Evolutionary conservation across 768 basidiomycete genomes (phyloP), one percentile per base, ranked within the genome.

Genomic region (Aureoboletus auriporus): DNA sequence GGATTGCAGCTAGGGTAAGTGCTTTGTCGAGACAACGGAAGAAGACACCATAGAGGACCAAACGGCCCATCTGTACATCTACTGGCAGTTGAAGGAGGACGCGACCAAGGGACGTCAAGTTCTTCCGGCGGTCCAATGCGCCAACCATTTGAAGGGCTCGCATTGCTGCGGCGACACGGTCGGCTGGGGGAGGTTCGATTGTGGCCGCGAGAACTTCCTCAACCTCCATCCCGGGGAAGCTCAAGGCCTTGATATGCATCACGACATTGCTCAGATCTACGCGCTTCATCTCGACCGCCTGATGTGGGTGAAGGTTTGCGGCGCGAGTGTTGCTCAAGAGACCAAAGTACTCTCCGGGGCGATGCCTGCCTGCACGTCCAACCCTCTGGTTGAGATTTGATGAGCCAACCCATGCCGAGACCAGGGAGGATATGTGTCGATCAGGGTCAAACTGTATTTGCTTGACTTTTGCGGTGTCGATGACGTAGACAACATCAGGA

Each of bases 231-330:
- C 80, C 82, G 6, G 90, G 89, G 63, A 96, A 86, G 63, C 91
- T 84, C 31, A 96, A 77, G 8, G 93, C 93, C 61, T 95, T 96
- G 66, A 97, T 81, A 63, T 93, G 93, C 93, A 97, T 97, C 13
- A 95, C 91, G 40, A 94, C 86, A 60, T 93, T 92, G 58, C 83
- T 89, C 56, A 95, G 65, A 66, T 93, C 92, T 11, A 86, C 81
- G 30, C 93, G 78, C 63, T 91, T 91, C 93, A 97, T 97, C 72
- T 96, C 94, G 33, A 96, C 94, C 1, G 84, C 84, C 65, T 93
- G 92, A 61, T 95, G 85, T 26, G 88, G 78, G 44, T 81, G 75
- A 40, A 97, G 74, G 10, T 71, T 67, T 13, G 71, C 70, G 3
- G 84, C 79, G 44, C 84, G 82, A 12, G 71, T 67, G 49, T 75